Evolutionary conservation across 2,329 filamentous ascomycete genomes (phyloP), one percentile per base, ranked within the genome.

Genomic region (Aspergillus ochraceoroseus): DNA sequence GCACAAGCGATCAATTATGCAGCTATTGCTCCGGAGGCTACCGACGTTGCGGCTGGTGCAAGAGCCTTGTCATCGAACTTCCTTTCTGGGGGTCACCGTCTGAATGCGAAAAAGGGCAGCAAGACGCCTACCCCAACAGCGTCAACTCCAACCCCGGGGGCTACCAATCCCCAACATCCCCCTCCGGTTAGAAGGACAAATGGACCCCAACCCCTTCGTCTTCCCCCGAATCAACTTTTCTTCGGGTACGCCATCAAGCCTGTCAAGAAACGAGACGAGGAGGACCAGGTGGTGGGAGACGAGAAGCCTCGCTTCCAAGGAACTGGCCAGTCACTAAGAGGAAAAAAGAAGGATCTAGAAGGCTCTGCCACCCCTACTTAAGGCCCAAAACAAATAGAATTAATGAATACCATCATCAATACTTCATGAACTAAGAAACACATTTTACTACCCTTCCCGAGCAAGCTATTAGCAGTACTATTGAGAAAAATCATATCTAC

Each of bases 1-100:
- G 89, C 92, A 0, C 87, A 95, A 57, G 80, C 87, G n/a, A 96
- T 98, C 72, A 95, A 95, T 71, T 98, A 96, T 66, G 78, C 80
- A 37, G 79, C 88, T 20, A 94, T 98, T 52, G 87, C 88, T 0
- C 89, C 92, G 1, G 81, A 81, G 3, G 77, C 86, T 5, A 78
- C 74, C 2, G 75, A 80, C 9, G 81, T 79, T 9, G 78, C 77
- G 4, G 72, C 73, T 6, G 80, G 79, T 25, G 77, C 78, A 7
- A 75, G 74, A 52, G 77, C 79, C 3, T 73, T 76, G 2, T 77
- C 83, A 0, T 89, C 87, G 1, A 83, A 92, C 61, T 96, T 96
- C 63, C 64, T 83, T 1, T 79, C 80, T 2, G 79, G 81, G 23
- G 92, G 92, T 0, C 86, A 95, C 58, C 83, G 85, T 50, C 70